Base-by-base conservation (phyloP, 2,329 filamentous ascomycete genomes). In the Chaetomium olivaceum region DNA sequence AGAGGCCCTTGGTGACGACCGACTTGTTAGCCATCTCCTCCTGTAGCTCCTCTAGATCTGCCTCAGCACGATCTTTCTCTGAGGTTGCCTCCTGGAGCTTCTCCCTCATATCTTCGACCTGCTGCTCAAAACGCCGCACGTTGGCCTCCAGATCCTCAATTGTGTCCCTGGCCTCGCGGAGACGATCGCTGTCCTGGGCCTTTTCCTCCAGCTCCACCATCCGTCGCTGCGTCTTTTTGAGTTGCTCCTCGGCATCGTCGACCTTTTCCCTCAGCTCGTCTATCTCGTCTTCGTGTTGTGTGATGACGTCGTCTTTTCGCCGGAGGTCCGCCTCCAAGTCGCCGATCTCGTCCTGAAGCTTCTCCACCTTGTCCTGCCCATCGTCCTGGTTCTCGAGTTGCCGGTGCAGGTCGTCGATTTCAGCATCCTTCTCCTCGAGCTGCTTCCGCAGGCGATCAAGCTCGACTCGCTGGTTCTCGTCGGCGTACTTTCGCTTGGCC, bases 21-120 rank as follows among this genome's bases (percentile, higher is more conserved):
- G 91, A 93, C 71, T 92, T 93, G 77, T 93, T 89, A 25, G 89
- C 85, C 83, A 93, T 87, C 72, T 93, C 91, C 62, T 91, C 89
- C 68, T 91, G 89, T 27, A 93, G 81, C 72, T 89, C 87, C 71
- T 88, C 83, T 19, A 89, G 78, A 65, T 89, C 83, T 7, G 77
- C 78, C 71, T 88, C 84, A 2, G 87, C 87, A 33, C 83, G 81
- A 25, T 85, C 80, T 70, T 85, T 86, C 63, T 87, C 82, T 1
- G 78, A 74, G 8, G 82, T 67, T 0, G 87, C 85, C 60, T 85
- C 80, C 46, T 86, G 78, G 21, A 85, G 76, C 69, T 83, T 83
- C 14, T 84, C 80, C 70, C 83, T 85, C 63, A 84, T 78, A 19
- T 87, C 82, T 36, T 85, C 81, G 0, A 83, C 74, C 70, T 88